Base-by-base conservation (phyloP, 352 stramenopile species). In the Pythium graminicola region DNA sequence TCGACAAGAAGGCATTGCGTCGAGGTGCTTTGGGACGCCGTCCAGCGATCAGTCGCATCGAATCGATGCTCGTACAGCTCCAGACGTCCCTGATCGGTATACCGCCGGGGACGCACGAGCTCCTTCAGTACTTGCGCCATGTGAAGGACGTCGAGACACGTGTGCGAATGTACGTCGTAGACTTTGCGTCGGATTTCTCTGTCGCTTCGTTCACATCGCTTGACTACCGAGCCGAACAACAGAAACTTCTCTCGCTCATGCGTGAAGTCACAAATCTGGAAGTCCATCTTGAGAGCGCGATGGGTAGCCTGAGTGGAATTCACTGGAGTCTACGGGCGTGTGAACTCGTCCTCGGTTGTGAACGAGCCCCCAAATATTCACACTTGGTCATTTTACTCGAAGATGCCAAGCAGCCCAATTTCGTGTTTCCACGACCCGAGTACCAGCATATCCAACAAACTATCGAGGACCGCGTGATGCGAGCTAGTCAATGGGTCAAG, bases 241-340 rank as follows among this genome's bases (percentile, higher is more conserved):
- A 50, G 11, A 62, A 63, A 31, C 54, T 79, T 3, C 39, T 82
- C 11, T 22, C 43, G 26, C 52, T 90, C 24, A 80, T 90, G 58
- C 67, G 70, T 24, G 72, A 79, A 41, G 54, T 90, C 36, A 84
- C 76, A 8, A 59, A 52, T 8, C 57, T 90, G 2, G 76, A 90
- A 47, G 51, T 90, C 16, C 61, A 67, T 28, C 54, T 87, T 10
- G 80, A 93, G 16, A 59, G 50, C 11, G 65, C 70, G 11, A 66
- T 84, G 14, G 54, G 61, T 13, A 76, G 70, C n/a, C 52, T 93
- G 26, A 70, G 59, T 13, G 70, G 79, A 19, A 70, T 90, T 27
- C 81, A 93, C 40, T 93, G 81, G 81, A 89, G 76, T 36, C 57
- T 93, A 27, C 73, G 77, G 4, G 81, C 81, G 9, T 93, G 79